These are phyloP conservation scores for Suhomyces wounanorum DNA, from an alignment of 1,139 yeast genomes.

Conservation along the genomic window DNA sequence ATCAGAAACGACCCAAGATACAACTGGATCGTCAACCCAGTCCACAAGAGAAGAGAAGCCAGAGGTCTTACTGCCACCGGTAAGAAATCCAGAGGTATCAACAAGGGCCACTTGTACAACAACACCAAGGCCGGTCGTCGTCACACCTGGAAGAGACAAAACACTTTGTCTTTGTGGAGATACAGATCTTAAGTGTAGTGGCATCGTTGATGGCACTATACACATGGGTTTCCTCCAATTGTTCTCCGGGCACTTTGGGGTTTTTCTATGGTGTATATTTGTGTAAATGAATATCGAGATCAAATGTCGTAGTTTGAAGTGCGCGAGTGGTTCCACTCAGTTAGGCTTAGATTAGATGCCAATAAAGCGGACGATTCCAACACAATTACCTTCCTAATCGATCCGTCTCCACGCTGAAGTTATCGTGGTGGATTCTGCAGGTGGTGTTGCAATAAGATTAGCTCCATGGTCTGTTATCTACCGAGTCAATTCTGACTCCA, in stretches of 20 bases:
- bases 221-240: background rate
- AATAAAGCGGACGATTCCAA: too few relatives aligned
- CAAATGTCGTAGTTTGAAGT: slow-evolving; percentile 1
- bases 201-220: slow-evolving; percentile 7
- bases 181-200: slow-evolving; percentile 77
- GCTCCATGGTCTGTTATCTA: background rate
- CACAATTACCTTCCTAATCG: too few relatives aligned
- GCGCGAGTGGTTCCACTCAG: background rate
- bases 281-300: slow-evolving; percentile 9
- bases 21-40: slow-evolving; percentile 99
- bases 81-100: slow-evolving; percentile 99
- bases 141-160: slow-evolving; percentile 99
- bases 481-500: slow-evolving; percentile 14
- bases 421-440: background rate
- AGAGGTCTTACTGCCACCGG: slow-evolving; percentile 99
- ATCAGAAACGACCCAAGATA: slow-evolving; percentile 98
- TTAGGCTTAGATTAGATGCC: background rate
- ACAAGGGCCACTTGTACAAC: slow-evolving; percentile 99
- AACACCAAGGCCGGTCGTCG: slow-evolving; percentile 98
- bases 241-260: background rate
- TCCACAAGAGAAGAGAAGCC: slow-evolving; percentile 99
- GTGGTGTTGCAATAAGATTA: background rate
- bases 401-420: background rate
- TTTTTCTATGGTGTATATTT: slow-evolving; percentile 8
- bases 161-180: slow-evolving; percentile 99